Evolutionary conservation across 179 eudicot genomes (phyloP).

Genomic region (Spergularia azorica): DNA sequence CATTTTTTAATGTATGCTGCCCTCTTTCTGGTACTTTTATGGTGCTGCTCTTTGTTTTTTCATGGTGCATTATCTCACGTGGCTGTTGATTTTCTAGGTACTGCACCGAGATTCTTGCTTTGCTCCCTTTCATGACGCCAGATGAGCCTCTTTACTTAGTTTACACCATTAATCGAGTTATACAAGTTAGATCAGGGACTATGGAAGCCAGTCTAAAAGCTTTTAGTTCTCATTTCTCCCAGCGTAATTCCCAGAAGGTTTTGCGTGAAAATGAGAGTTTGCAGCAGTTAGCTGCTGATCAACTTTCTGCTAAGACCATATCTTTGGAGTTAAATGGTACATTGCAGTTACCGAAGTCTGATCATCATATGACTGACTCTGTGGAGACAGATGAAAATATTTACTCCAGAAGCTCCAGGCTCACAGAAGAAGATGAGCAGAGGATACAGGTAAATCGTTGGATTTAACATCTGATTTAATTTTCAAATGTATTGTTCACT

Average conservation of each 20-base stretch:
- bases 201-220: slow-evolving; percentile 84
- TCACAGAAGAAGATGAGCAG: slow-evolving; percentile 57
- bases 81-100: slow-evolving; percentile 54
- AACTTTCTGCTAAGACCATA: slow-evolving; percentile 31
- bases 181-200: slow-evolving; percentile 94
- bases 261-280: slow-evolving; percentile 49
- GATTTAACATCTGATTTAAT: background rate
- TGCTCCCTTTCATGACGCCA: slow-evolving; percentile 81
- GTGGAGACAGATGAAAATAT: slow-evolving; percentile 32
- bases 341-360: slow-evolving; percentile 34
- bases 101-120: slow-evolving; percentile 88
- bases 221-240: slow-evolving; percentile 53
- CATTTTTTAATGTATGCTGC: slow-evolving; percentile 77
- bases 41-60: slow-evolving; percentile 5
- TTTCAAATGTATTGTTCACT: background rate
- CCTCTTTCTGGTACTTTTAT: slow-evolving; percentile 12
- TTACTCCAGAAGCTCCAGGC: slow-evolving; percentile 32
- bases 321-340: slow-evolving; percentile 44
- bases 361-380: slow-evolving; percentile 30
- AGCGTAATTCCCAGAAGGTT: slow-evolving; percentile 39
- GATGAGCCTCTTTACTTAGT: slow-evolving; percentile 96
- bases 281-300: slow-evolving; percentile 30
- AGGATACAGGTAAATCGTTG: slow-evolving; percentile 63
- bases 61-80: slow-evolving; percentile 18
- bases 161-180: slow-evolving; percentile 82